Percentiles rank a stretch among this genome's conserved stretches.
These are phyloP conservation scores for Nepenthes gracilis DNA, from an alignment of 148 eudicot species.

Conservation along the genomic window DNA sequence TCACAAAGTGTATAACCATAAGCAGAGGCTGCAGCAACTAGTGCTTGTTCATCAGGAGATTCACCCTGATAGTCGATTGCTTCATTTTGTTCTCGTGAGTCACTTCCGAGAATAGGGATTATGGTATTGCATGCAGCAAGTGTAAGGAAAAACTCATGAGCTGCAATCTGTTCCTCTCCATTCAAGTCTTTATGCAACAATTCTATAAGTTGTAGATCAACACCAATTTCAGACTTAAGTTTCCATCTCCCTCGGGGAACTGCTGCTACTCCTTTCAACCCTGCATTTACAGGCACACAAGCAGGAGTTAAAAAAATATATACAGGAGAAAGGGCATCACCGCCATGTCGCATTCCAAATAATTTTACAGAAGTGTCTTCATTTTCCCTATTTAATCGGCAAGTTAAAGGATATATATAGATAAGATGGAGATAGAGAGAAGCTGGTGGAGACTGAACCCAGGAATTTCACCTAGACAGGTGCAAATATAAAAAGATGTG, in stretches of 20 bases:
- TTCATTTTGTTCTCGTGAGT: constrained; percentile 15
- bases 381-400: no score
- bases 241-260: constrained; percentile 36
- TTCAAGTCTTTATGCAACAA: constrained; percentile 43
- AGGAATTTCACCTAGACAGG: no score
- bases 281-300: neutral
- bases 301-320: neutral
- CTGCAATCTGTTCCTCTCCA: constrained; percentile 42
- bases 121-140: constrained; percentile 95
- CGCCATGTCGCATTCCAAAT: no score
- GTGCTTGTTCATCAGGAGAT: constrained; percentile 97
- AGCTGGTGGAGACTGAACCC: no score
- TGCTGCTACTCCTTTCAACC: constrained; percentile 14
- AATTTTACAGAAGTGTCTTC: no score
- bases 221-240: constrained; percentile 49
- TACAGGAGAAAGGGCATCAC: neutral
- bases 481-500: no score
- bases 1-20: constrained; percentile 91
- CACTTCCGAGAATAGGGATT: constrained; percentile 57
- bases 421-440: no score
- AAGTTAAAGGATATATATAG: no score
- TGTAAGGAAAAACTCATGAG: constrained; percentile 88
- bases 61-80: constrained; percentile 90
- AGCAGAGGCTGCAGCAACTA: constrained; percentile 86
- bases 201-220: constrained; percentile 50